phyloP scores from a whole-genome alignment of 306 rosid species.

The Gastrolobium bilobum region DNA sequence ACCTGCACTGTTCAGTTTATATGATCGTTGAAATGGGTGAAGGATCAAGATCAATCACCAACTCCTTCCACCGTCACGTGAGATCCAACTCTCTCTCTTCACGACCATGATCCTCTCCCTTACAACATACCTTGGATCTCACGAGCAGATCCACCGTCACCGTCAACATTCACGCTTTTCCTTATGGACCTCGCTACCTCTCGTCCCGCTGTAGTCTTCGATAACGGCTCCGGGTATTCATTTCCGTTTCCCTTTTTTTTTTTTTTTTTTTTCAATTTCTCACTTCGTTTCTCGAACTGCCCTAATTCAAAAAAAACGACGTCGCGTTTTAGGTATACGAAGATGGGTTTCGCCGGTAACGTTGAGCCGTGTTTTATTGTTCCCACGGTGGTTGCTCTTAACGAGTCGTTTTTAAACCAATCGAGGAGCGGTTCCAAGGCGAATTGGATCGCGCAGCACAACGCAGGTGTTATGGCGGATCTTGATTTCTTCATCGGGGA shows the following conservation, averaged over 20 bases:
- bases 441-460: constrained; percentile 89
- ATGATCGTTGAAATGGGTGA: too few species aligned
- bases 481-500: constrained; percentile 99
- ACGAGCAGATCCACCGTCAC: constrained; percentile 72
- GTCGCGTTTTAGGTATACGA: constrained; percentile 72
- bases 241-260: neutral
- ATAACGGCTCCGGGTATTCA: constrained; percentile 92
- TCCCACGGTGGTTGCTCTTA: constrained; percentile 90
- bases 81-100: constrained; percentile 35
- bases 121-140: constrained; percentile 70
- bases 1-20: too few species aligned
- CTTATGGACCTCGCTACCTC: constrained; percentile 93
- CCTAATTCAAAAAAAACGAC: too few species aligned
- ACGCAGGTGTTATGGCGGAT: constrained; percentile 99
- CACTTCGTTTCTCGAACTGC: too few species aligned
- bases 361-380: constrained; percentile 94
- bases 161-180: constrained; percentile 28
- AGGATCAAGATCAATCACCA: too few species aligned
- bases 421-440: constrained; percentile 79
- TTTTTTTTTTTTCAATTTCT: neutral
- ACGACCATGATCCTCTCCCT: constrained; percentile 81
- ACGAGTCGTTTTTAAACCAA: constrained; percentile 87
- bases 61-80: too few species aligned
- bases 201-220: constrained; percentile 97
- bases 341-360: constrained; percentile 99